A percentile compares a stretch with the other conserved stretches of the same genome.
phyloP scores from a whole-genome alignment of 495 filamentous ascomycete species.

The Trypethelium eluteriae region DNA sequence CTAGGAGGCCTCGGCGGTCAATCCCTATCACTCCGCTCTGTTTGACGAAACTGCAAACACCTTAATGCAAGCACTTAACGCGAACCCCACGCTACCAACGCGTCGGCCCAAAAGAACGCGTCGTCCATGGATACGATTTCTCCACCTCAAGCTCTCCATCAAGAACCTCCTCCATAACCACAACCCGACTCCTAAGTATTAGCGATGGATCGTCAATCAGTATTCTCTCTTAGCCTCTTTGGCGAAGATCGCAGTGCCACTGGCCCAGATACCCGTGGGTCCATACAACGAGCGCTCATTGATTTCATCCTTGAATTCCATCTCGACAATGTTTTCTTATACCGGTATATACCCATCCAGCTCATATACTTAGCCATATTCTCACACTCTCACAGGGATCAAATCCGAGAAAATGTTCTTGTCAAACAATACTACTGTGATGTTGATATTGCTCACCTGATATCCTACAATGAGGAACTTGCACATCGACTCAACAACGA shows the following conservation, averaged over 20 bases:
- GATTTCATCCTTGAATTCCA: constrained; percentile 92
- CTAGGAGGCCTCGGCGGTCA: not conserved
- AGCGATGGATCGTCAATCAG: constrained; percentile 79
- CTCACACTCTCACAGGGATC: constrained; percentile 56
- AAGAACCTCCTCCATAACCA: constrained; percentile 13
- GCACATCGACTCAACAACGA: constrained; percentile 86
- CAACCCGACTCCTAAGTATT: constrained; percentile 19
- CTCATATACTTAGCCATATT: constrained; percentile 11
- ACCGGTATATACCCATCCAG: constrained; percentile 55
- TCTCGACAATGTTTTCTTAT: constrained; percentile 92
- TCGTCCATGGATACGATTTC: constrained; percentile 22
- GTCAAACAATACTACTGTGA: constrained; percentile 95
- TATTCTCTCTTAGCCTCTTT: constrained; percentile 75
- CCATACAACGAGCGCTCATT: constrained; percentile 43
- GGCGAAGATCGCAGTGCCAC: constrained; percentile 47
- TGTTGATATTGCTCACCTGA: constrained; percentile 91
- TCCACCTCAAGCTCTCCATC: constrained; percentile 17
- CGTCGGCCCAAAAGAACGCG: constrained; percentile 25
- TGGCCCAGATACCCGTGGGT: constrained; percentile 49
- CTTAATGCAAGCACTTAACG: constrained; percentile 4
- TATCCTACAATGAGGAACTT: constrained; percentile 93
- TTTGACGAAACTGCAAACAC: constrained; percentile 4
- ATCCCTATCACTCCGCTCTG: not conserved
- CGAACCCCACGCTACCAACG: constrained; percentile 39
- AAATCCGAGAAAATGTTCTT: constrained; percentile 90